Percentiles rank a stretch among this genome's conserved stretches.
These are phyloP conservation scores for Kalmusia sp. DNA, from an alignment of 2,329 filamentous ascomycete genomes.

Conservation along the genomic window DNA sequence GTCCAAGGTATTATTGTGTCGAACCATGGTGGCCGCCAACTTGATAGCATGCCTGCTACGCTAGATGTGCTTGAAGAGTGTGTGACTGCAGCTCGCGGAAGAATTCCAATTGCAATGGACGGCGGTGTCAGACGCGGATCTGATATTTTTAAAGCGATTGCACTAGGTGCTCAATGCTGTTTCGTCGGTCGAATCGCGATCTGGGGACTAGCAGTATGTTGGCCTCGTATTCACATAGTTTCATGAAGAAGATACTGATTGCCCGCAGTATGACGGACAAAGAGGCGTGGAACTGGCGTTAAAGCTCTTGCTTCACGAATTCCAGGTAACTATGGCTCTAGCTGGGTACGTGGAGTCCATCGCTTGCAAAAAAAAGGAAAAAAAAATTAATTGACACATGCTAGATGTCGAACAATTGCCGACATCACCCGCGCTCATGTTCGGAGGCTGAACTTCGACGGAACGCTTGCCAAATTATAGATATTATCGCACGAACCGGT, in stretches of 20 bases:
- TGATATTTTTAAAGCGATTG: slow-evolving; percentile 65
- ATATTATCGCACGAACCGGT: no score
- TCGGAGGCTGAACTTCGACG: slow-evolving; percentile 3
- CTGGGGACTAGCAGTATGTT: slow-evolving; percentile 57
- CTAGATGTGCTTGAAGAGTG: slow-evolving; percentile 57
- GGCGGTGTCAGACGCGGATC: slow-evolving; percentile 63
- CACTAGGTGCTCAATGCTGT: slow-evolving; percentile 58
- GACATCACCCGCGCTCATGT: slow-evolving; percentile 13
- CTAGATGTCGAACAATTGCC: slow-evolving; percentile 8
- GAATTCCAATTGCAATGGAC: slow-evolving; percentile 68
- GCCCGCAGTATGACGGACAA: slow-evolving; percentile 43
- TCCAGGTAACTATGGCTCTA: slow-evolving; percentile 37
- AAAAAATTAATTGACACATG: neutral
- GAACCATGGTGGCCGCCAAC: slow-evolving; percentile 43
- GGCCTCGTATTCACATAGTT: neutral
- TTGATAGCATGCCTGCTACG: slow-evolving; percentile 62
- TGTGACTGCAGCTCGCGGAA: slow-evolving; percentile 49
- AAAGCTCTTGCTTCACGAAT: slow-evolving; percentile 46
- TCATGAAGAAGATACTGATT: slow-evolving; percentile 10
- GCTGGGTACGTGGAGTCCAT: slow-evolving; percentile 23
- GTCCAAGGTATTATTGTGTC: slow-evolving; percentile 34
- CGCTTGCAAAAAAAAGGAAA: neutral
- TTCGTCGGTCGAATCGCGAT: slow-evolving; percentile 58
- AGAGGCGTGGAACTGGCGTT: slow-evolving; percentile 52
- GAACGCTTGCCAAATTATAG: slow-evolving; percentile 8